phyloP scores from a whole-genome alignment of 2,329 filamentous ascomycete species.

The Calonectria leucothoes region DNA sequence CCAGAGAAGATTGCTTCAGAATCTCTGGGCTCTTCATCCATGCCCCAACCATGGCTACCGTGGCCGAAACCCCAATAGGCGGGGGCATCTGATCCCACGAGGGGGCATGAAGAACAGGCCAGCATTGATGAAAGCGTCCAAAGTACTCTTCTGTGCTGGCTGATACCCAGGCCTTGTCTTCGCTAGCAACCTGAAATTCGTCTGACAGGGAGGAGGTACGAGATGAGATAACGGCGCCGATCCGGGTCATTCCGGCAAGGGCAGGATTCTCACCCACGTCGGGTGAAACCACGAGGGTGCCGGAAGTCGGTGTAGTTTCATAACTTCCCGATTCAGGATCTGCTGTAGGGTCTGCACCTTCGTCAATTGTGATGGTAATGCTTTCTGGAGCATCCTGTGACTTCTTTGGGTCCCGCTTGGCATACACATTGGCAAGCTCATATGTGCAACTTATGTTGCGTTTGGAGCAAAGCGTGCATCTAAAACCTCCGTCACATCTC shows the following conservation, averaged over 20 bases:
- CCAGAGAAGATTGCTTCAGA: conserved; percentile 41
- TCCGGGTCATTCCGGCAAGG: conserved; percentile 18
- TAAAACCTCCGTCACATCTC: conserved; percentile 55
- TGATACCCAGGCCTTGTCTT: conserved; percentile 32
- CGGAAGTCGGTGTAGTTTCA: conserved; percentile 3
- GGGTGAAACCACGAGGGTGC: conserved; percentile 1
- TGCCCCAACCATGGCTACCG: conserved; percentile 52
- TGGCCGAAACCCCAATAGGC: conserved; percentile 41
- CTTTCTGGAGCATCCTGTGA: neutral
- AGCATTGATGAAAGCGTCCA: conserved; percentile 53
- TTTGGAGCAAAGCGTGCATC: conserved; percentile 54
- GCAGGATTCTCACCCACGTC: conserved; percentile 18
- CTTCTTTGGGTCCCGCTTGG: neutral
- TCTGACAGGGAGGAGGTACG: conserved; percentile 25
- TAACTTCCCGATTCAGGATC: neutral
- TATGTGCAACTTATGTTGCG: conserved; percentile 53
- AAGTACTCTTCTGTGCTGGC: conserved; percentile 48
- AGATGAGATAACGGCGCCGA: conserved; percentile 17
- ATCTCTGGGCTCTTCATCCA: conserved; percentile 48
- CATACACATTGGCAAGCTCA: conserved; percentile 29
- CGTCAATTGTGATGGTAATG: neutral
- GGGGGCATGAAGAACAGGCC: conserved; percentile 54
- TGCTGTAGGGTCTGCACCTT: neutral
- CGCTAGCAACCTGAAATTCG: neutral
- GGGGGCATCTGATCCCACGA: conserved; percentile 45